Evolutionary conservation across 2,329 filamentous ascomycete species (phyloP).

Genomic region (Alternaria panax): DNA sequence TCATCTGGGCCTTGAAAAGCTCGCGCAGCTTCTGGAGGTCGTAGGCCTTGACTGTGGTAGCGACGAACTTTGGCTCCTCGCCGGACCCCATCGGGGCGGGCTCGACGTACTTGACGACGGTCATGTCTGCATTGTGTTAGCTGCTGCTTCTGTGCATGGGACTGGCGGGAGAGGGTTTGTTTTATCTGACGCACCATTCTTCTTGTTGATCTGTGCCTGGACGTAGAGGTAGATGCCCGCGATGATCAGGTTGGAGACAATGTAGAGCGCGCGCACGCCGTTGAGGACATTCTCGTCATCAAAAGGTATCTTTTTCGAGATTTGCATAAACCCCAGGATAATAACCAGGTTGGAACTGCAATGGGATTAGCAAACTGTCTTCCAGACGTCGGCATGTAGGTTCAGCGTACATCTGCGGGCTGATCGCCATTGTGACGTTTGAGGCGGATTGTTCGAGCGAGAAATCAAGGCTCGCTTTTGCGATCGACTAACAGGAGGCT

Average conservation of each 20-base stretch:
- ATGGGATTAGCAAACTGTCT: conserved; percentile 35
- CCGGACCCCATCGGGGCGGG: conserved; percentile 89
- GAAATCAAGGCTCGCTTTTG: neutral
- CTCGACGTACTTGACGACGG: conserved; percentile 98
- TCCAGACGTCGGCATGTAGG: neutral
- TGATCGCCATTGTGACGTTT: conserved; percentile 45
- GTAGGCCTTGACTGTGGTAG: conserved; percentile 95
- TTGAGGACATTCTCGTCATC: conserved; percentile 80
- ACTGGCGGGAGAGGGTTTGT: no score
- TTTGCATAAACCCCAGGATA: conserved; percentile 85
- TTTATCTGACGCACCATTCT: conserved; percentile 77
- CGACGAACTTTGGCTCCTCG: conserved; percentile 95
- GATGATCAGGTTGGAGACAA: conserved; percentile 83
- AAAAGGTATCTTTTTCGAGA: conserved; percentile 93
- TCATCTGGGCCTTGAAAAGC: conserved; percentile 88
- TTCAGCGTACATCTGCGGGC: conserved; percentile 46
- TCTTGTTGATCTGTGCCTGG: conserved; percentile 85
- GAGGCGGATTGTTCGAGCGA: neutral
- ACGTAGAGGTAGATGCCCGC: conserved; percentile 84
- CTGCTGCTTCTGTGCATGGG: neutral
- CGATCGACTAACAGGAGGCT: neutral
- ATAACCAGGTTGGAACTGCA: conserved; percentile 49
- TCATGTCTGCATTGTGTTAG: conserved; percentile 72
- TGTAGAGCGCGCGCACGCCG: conserved; percentile 69
- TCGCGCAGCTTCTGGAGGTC: conserved; percentile 84